Conservation (phyloP, 805 yeast genomes). For the Wickerhamomyces bovis region DNA sequence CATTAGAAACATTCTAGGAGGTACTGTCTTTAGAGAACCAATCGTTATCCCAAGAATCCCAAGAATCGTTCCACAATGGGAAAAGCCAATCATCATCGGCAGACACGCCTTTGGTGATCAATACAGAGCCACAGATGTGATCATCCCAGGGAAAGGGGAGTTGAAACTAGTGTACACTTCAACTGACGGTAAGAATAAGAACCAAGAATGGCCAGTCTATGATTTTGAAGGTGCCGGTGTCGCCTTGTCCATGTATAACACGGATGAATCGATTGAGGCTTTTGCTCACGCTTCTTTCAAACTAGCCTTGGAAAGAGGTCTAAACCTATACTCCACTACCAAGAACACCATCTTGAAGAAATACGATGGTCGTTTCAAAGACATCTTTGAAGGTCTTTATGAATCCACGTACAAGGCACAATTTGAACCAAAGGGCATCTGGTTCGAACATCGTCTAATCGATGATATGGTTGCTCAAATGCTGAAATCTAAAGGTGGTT, state of each 20-base stretch:
- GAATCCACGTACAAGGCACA: slow-evolving; percentile 58
- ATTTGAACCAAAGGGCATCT: slow-evolving; percentile 77
- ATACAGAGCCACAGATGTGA: slow-evolving; percentile 86
- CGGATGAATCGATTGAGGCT: slow-evolving; percentile 82
- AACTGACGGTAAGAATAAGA: slow-evolving; percentile 46
- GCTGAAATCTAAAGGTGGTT: slow-evolving; percentile 94
- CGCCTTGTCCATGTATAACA: slow-evolving; percentile 91
- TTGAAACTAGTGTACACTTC: slow-evolving; percentile 76
- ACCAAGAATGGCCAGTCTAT: slow-evolving; percentile 54
- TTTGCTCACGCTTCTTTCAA: slow-evolving; percentile 93
- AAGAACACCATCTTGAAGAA: slow-evolving; percentile 91
- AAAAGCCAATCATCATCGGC: slow-evolving; percentile 91
- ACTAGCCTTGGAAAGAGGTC: slow-evolving; percentile 70
- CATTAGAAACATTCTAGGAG: slow-evolving; percentile 90
- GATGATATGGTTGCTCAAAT: slow-evolving; percentile 99
- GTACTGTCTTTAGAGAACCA: slow-evolving; percentile 96
- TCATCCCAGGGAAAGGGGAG: slow-evolving; percentile 74
- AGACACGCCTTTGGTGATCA: slow-evolving; percentile 98
- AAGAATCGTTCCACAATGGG: slow-evolving; percentile 86
- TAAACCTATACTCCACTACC: slow-evolving; percentile 83
- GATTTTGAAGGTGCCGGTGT: slow-evolving; percentile 66
- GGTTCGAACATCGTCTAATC: slow-evolving; percentile 94
- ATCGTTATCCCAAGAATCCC: slow-evolving; percentile 88
- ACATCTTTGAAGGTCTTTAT: slow-evolving; percentile 79
- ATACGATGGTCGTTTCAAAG: slow-evolving; percentile 95